Percentiles rank a stretch among this genome's conserved stretches.
Evolutionary conservation across 1,139 yeast species (phyloP).

Genomic region (Candida sp.): DNA sequence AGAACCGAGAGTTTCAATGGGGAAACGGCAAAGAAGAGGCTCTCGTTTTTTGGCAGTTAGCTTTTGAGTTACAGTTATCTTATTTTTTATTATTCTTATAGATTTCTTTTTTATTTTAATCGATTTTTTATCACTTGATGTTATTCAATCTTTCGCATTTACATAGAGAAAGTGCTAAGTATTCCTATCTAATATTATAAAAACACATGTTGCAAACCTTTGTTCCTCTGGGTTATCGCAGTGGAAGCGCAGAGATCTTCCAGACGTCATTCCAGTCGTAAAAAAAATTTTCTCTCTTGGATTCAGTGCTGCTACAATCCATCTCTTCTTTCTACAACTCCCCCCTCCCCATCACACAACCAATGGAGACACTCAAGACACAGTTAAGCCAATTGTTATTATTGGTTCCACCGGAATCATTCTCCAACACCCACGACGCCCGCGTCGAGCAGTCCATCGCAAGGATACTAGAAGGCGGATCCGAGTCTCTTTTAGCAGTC

Average conservation of each 20-base stretch:
- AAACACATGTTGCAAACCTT: background rate
- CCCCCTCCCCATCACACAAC: background rate
- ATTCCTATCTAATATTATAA: background rate
- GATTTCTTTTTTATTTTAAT: conserved; percentile 2
- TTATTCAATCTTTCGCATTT: background rate
- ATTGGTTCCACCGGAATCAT: conserved; percentile 15
- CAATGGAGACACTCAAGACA: conserved; percentile 11
- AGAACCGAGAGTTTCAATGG: conserved; percentile 33
- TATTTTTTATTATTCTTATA: conserved; percentile 1
- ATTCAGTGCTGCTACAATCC: background rate
- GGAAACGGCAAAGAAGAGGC: conserved; percentile 29
- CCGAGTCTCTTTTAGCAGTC: conserved; percentile 9
- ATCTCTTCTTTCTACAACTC: background rate
- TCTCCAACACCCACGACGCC: conserved; percentile 5
- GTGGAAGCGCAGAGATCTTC: no score
- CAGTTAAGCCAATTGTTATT: conserved; percentile 15
- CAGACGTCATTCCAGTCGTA: background rate
- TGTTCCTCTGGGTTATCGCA: background rate
- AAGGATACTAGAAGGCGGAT: conserved; percentile 12
- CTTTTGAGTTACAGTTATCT: background rate
- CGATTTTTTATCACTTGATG: background rate
- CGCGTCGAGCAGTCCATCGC: conserved; percentile 4
- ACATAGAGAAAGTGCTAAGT: conserved; percentile 4
- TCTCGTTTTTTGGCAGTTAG: conserved; percentile 31
- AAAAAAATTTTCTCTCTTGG: conserved; percentile 5